These are phyloP conservation scores for Stentor coeruleus DNA, from an alignment of 73 alveolate genomes.

Conservation along the genomic window DNA sequence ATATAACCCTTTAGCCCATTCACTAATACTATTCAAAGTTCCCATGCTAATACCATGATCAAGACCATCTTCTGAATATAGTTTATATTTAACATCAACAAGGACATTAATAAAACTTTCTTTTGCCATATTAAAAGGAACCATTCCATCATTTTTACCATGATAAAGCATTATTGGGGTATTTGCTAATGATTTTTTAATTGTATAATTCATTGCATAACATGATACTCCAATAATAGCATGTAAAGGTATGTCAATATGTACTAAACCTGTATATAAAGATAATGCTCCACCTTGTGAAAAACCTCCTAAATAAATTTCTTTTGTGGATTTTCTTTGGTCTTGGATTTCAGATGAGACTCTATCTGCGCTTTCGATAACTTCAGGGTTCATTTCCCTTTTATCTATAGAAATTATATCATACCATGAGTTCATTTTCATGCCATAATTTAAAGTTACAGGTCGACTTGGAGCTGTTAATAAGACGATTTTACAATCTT, in stretches of 20 bases:
- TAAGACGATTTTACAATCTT: slow-evolving; percentile 67
- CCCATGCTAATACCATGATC: not conserved
- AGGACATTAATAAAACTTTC: not conserved
- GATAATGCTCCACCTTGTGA: slow-evolving; percentile 85
- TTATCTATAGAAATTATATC: slow-evolving; percentile 53
- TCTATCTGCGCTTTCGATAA: slow-evolving; percentile 34
- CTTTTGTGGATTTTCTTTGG: slow-evolving; percentile 43
- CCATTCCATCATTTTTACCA: slow-evolving; percentile 68
- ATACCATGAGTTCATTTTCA: slow-evolving; percentile 75
- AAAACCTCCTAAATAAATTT: slow-evolving; percentile 86
- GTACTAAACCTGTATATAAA: slow-evolving; percentile 42
- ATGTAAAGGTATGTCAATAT: slow-evolving; percentile 34
- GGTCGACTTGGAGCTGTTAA: slow-evolving; percentile 74
- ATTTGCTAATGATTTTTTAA: slow-evolving; percentile 42
- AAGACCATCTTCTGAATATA: not conserved
- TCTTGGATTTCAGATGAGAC: slow-evolving; percentile 38
- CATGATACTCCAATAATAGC: slow-evolving; percentile 70
- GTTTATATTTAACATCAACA: not conserved
- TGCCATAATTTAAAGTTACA: slow-evolving; percentile 54
- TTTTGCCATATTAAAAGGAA: not conserved
- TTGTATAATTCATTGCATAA: slow-evolving; percentile 32
- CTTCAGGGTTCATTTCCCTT: slow-evolving; percentile 43
- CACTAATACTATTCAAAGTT: no score
- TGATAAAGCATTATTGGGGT: slow-evolving; percentile 60
- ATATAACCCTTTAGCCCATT: no score